Evolutionary conservation across 2,329 filamentous ascomycete genomes (phyloP).

Genomic region (Fonsecaea monophora): DNA sequence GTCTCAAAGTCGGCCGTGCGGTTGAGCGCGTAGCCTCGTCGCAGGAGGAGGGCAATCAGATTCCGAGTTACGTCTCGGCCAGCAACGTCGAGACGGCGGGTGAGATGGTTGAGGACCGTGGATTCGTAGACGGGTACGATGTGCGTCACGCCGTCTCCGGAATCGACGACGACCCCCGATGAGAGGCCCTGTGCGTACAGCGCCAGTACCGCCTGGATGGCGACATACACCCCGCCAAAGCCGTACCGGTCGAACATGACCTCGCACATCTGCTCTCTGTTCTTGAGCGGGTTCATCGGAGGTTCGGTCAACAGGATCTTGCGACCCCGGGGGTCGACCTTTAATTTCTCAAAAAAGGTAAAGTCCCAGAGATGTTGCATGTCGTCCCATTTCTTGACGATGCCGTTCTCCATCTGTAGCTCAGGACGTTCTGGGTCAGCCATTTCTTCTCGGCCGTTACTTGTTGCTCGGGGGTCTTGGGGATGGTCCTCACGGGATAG

Average conservation of each 20-base stretch:
- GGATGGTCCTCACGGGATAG: constrained; percentile 71
- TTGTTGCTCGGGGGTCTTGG: neutral
- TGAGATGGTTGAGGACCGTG: constrained; percentile 96
- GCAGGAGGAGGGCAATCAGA: constrained; percentile 90
- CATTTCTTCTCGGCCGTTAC: constrained; percentile 2
- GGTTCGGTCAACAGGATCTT: constrained; percentile 98
- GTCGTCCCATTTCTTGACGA: constrained; percentile 99
- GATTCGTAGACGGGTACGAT: constrained; percentile 99
- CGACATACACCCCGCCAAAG: constrained; percentile 96
- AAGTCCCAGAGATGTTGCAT: constrained; percentile 99
- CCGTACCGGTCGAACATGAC: constrained; percentile 99
- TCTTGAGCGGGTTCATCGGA: constrained; percentile 96
- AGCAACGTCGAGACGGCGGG: constrained; percentile 89
- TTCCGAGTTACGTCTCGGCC: constrained; percentile 98
- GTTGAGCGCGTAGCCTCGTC: constrained; percentile 95
- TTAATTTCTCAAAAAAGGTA: constrained; percentile 97
- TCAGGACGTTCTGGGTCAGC: constrained; percentile 32
- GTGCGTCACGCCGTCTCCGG: constrained; percentile 96
- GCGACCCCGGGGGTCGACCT: constrained; percentile 84
- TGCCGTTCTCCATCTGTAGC: constrained; percentile 92
- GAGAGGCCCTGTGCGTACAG: constrained; percentile 94
- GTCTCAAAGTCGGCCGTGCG: constrained; percentile 98
- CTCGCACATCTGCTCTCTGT: constrained; percentile 97
- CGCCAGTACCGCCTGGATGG: constrained; percentile 94
- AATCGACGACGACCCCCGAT: constrained; percentile 97